Conservation (phyloP, 164 flowering plant species). For the Vitis rotundifolia region DNA sequence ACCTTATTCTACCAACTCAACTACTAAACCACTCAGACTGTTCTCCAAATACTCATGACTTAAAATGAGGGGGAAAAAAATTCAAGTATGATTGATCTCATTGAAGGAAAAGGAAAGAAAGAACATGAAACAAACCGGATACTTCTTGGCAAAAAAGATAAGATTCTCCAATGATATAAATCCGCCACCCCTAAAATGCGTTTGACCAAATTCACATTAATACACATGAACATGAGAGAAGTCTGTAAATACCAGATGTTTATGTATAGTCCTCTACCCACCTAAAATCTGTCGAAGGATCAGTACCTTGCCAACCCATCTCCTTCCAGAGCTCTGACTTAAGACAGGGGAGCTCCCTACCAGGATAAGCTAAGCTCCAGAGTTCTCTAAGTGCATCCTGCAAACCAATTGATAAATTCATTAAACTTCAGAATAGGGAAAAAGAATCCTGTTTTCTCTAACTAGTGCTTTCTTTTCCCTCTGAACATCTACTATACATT, state of each 20-base stretch:
- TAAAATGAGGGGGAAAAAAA: not conserved
- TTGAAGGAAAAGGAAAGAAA: not conserved
- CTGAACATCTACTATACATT: not conserved
- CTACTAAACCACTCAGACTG: too few relatives aligned
- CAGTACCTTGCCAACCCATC: slow-evolving; percentile 99
- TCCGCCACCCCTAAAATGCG: slow-evolving; percentile 83
- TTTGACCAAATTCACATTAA: slow-evolving; percentile 2
- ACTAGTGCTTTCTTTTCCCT: not conserved
- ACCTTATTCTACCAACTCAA: too few relatives aligned
- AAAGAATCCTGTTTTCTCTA: not conserved
- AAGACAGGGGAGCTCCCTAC: slow-evolving; percentile 69
- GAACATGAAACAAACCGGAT: slow-evolving; percentile 60
- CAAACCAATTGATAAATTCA: slow-evolving; percentile 8
- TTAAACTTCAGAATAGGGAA: not conserved
- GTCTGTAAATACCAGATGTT: not conserved
- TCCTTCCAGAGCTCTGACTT: slow-evolving; percentile 96
- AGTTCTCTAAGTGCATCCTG: slow-evolving; percentile 89
- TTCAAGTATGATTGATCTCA: not conserved
- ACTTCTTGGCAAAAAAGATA: slow-evolving; percentile 72
- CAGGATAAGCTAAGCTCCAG: slow-evolving; percentile 88
- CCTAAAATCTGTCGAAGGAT: slow-evolving; percentile 98
- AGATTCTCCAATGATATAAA: slow-evolving; percentile 89
- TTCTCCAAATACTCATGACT: too few relatives aligned
- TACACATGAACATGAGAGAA: not conserved
- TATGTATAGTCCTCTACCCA: slow-evolving; percentile 16